These are phyloP conservation scores for Gyromitra esculenta DNA, from an alignment of 2,329 filamentous ascomycete species.

Conservation along the genomic window DNA sequence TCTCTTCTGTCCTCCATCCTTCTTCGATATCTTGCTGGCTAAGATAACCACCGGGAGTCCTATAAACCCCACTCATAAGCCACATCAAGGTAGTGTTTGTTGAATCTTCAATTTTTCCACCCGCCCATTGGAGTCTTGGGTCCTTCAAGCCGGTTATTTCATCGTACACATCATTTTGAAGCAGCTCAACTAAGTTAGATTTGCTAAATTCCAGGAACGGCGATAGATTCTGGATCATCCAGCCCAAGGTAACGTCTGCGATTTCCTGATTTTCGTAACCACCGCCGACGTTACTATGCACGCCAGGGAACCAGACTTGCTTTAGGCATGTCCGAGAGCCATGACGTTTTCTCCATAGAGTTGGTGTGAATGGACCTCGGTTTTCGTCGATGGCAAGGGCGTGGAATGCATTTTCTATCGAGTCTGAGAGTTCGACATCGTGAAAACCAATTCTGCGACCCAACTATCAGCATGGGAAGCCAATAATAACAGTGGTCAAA, in stretches of 20 bases:
- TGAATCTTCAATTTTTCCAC: slow-evolving; percentile 60
- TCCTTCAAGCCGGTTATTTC: slow-evolving; percentile 20
- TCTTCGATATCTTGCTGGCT: slow-evolving; percentile 10
- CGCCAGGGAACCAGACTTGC: slow-evolving; percentile 65
- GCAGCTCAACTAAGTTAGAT: slow-evolving; percentile 59
- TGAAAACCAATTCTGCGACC: slow-evolving; percentile 62
- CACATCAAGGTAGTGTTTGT: slow-evolving; percentile 52
- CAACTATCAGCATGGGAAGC: slow-evolving; percentile 10
- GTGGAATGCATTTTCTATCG: slow-evolving; percentile 69
- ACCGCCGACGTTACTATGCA: slow-evolving; percentile 64
- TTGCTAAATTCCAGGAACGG: slow-evolving; percentile 60
- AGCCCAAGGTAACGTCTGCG: slow-evolving; percentile 64
- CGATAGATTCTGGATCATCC: slow-evolving; percentile 65
- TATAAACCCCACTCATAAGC: slow-evolving; percentile 52
- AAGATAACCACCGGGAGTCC: slow-evolving; percentile 57
- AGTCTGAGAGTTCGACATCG: slow-evolving; percentile 66
- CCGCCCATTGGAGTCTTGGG: slow-evolving; percentile 57
- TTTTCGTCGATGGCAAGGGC: slow-evolving; percentile 70
- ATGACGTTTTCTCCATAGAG: slow-evolving; percentile 64
- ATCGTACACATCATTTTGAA: slow-evolving; percentile 53
- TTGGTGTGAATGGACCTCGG: slow-evolving; percentile 66
- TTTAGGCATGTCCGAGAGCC: slow-evolving; percentile 59
- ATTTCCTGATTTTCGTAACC: slow-evolving; percentile 64
- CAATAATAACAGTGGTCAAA: neutral
- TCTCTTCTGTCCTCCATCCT: slow-evolving; percentile 52